Conservation (phyloP, 202 grass and related monocot genomes). For the Cymbopogon flexuosus region DNA sequence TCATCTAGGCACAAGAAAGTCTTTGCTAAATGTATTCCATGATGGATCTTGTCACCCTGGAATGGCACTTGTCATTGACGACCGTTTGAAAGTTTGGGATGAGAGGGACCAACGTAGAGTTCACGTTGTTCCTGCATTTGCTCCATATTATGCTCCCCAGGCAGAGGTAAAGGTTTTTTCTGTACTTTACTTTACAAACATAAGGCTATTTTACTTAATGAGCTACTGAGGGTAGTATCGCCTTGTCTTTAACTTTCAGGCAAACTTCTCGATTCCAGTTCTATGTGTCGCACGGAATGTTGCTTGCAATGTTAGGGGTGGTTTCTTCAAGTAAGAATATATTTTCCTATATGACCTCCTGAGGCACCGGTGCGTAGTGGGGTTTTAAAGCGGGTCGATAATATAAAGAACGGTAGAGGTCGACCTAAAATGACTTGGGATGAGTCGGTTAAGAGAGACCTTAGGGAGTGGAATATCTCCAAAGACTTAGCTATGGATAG, state of each 20-base stretch:
- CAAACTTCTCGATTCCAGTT: slow-evolving; percentile 63
- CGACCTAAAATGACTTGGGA: no score
- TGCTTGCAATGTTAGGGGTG: slow-evolving; percentile 88
- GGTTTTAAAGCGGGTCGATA: no score
- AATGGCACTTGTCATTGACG: slow-evolving; percentile 93
- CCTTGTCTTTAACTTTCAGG: slow-evolving; percentile 43
- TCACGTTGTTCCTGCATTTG: slow-evolving; percentile 91
- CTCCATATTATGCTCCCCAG: slow-evolving; percentile 93
- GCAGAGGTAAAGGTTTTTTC: slow-evolving; percentile 57
- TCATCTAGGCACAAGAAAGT: slow-evolving; percentile 64
- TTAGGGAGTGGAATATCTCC: no score
- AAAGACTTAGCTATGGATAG: no score
- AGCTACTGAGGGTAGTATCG: slow-evolving; percentile 20
- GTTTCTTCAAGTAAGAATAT: slow-evolving; percentile 83
- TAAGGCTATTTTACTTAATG: slow-evolving; percentile 3
- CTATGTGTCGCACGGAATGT: slow-evolving; percentile 91
- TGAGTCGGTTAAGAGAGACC: no score
- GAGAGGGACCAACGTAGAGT: slow-evolving; percentile 87
- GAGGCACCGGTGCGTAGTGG: no score
- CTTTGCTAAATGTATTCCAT: slow-evolving; percentile 86
- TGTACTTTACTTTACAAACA: slow-evolving; percentile 6
- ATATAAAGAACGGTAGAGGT: no score
- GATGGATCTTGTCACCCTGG: slow-evolving; percentile 83
- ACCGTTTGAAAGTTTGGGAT: slow-evolving; percentile 95
- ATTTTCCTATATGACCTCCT: slow-evolving; percentile 20